phyloP scores from a whole-genome alignment of 352 stramenopile species.

The Salisapilia sapeloensis region DNA sequence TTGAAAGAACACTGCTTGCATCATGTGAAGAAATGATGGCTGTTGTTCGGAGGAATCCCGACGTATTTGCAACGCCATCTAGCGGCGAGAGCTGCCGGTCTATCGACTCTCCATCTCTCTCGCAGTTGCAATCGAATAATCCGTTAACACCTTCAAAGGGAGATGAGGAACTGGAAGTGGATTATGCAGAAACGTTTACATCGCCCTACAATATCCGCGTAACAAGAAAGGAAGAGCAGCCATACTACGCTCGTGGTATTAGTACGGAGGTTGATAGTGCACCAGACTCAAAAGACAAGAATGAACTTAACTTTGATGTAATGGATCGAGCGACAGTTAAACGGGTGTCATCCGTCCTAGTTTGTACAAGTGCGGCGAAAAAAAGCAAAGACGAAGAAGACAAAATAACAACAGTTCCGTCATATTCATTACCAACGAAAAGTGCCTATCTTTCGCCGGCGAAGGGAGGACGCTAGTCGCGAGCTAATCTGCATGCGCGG shows the following conservation, averaged over 20 bases:
- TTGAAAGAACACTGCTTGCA: conserved; percentile 36
- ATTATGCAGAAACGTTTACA: conserved; percentile 39
- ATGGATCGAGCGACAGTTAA: conserved; percentile 72
- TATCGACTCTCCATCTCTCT: background rate
- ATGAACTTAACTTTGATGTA: conserved; percentile 43
- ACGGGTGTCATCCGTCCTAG: conserved; percentile 49
- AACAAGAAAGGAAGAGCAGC: conserved; percentile 25
- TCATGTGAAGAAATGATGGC: conserved; percentile 67
- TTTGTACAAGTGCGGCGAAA: conserved; percentile 40
- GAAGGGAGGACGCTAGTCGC: too few species aligned
- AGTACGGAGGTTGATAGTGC: conserved; percentile 1
- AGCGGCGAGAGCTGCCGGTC: background rate
- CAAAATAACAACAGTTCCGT: too few species aligned
- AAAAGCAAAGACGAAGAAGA: conserved; percentile 14
- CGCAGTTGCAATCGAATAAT: conserved; percentile 4
- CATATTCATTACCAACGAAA: too few species aligned
- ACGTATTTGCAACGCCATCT: background rate
- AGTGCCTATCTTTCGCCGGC: too few species aligned
- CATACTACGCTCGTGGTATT: conserved; percentile 41
- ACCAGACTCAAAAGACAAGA: conserved; percentile 13
- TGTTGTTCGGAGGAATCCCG: conserved; percentile 19
- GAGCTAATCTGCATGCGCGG: too few species aligned
- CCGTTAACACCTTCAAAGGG: conserved; percentile 3
- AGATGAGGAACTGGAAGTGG: conserved; percentile 3
- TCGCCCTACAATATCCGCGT: conserved; percentile 69